A percentile compares a stretch with the other conserved stretches of the same genome.
Conservation (phyloP, 495 filamentous ascomycete genomes). For the Aspergillus mulundensis region DNA sequence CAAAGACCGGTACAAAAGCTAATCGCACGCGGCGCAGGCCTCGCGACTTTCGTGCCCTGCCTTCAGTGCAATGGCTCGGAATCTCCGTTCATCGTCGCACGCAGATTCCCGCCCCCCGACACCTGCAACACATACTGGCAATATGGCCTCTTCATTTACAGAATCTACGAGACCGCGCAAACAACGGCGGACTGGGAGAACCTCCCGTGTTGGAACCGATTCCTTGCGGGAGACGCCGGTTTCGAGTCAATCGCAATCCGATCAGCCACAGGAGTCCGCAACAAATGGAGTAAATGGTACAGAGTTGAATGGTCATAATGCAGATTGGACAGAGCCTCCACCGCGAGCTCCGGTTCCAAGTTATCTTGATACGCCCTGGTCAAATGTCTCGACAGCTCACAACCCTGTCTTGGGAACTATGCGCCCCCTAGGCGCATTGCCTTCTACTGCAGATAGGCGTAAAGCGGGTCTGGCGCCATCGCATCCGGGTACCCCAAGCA, state of each 20-base stretch:
- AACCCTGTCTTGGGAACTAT: slow-evolving; percentile 30
- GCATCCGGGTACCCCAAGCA: slow-evolving; percentile 17
- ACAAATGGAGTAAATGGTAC: slow-evolving; percentile 11
- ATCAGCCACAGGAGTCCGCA: background rate
- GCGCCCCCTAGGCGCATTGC: slow-evolving; percentile 28
- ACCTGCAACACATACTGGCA: slow-evolving; percentile 16
- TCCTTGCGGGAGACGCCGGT: slow-evolving; percentile 12
- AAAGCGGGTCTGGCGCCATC: slow-evolving; percentile 27
- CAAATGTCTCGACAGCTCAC: slow-evolving; percentile 20
- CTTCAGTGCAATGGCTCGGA: slow-evolving; percentile 27
- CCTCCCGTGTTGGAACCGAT: slow-evolving; percentile 23
- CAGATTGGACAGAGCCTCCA: slow-evolving; percentile 69
- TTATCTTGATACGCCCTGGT: slow-evolving; percentile 59
- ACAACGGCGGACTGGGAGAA: slow-evolving; percentile 24
- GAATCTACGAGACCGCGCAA: slow-evolving; percentile 27
- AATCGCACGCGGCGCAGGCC: slow-evolving; percentile 16
- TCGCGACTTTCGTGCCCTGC: slow-evolving; percentile 20
- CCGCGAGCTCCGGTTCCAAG: slow-evolving; percentile 60
- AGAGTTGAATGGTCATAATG: slow-evolving; percentile 22
- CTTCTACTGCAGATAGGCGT: slow-evolving; percentile 25
- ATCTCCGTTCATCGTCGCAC: slow-evolving; percentile 31
- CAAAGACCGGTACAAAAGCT: slow-evolving; percentile 4
- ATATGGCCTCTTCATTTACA: slow-evolving; percentile 17
- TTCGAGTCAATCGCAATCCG: slow-evolving; percentile 12
- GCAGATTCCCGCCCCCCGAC: slow-evolving; percentile 30